Percentiles rank a stretch among this genome's conserved stretches.
phyloP scores from a whole-genome alignment of 2,329 filamentous ascomycete genomes.

The Orbilia blumenaviensis region DNA sequence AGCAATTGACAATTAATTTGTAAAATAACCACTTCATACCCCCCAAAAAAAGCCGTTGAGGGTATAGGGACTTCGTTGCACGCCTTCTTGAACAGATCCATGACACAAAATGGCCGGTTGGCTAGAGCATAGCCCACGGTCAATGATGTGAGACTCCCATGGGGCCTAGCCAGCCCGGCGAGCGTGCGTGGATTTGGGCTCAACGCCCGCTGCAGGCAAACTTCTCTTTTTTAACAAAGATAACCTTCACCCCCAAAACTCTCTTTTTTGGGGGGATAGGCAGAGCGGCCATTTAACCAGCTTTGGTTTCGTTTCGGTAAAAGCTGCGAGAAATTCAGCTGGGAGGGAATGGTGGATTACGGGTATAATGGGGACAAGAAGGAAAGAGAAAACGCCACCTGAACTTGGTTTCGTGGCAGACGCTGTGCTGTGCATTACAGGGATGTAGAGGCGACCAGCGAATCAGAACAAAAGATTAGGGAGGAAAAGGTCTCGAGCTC shows the following conservation, averaged over 20 bases:
- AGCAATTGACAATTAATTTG: constrained; percentile 39
- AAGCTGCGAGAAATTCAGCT: constrained; percentile 18
- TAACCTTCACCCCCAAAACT: no score
- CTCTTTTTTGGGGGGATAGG: no score
- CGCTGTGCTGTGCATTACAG: constrained; percentile 12
- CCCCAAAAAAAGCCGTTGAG: neutral
- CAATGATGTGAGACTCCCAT: constrained; percentile 18
- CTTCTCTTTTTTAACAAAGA: neutral
- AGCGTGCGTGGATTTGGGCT: neutral
- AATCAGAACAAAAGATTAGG: constrained; percentile 25
- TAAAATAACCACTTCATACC: constrained; percentile 11
- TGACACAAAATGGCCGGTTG: neutral
- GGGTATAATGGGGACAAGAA: neutral
- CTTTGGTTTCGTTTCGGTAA: neutral
- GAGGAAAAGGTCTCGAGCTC: constrained; percentile 4
- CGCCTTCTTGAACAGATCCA: neutral
- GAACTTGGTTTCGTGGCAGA: neutral
- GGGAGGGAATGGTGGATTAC: neutral
- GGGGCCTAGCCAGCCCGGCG: constrained; percentile 29
- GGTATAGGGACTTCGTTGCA: neutral
- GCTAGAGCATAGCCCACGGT: constrained; percentile 20
- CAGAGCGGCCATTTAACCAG: neutral
- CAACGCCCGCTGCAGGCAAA: constrained; percentile 12
- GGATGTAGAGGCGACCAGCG: constrained; percentile 19
- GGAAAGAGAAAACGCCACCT: constrained; percentile 4